Base-by-base conservation (phyloP, 768 basidiomycete species). In the Serpula lacrymans region DNA sequence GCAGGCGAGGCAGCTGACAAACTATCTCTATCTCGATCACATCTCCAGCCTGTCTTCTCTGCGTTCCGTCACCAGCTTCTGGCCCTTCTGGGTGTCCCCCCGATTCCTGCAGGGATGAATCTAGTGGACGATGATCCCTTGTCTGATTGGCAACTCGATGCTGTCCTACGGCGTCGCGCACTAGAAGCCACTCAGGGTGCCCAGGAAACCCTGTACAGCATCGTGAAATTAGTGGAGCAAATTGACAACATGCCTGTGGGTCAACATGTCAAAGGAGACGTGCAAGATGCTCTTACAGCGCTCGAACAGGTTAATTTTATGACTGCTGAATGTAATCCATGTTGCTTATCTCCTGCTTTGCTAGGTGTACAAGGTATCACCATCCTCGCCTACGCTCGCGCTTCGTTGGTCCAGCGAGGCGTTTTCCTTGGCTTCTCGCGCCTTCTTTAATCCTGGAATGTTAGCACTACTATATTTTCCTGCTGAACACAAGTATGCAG, bases 401-500 rank as follows among this genome's bases (percentile, higher is more conserved):
- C 72, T 90, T 31, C 60, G 60, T 20, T 70, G 78, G 55, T 89
- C 88, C 2, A 71, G 75, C 11, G 59, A 68, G 41, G 88, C 90
- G 0, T 60, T 80, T 33, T 72, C 70, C 0, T 69, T 82, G 25
- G 77, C 91, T 9, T 88, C 86, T 2, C 75, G 82, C 29, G 95
- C 96, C 3, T 98, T 96, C 71, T 98, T 96, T 68, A 89, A 92
- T 60, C 96, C 95, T 0, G 88, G 87, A 14, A 96, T 98, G 93
- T 67, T 98, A 51, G 93, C 91, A 11, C 65, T 97, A 57, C 72
- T 99, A 16, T 99, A 99, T 63, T 98, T 98, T 65, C 96, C 96
- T 16, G 84, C 91, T 14, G 96, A 98, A 57, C 96, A 98, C 69
- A 97, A 88, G 58, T 94, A 92, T 59, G 94, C 94, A 2, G 91